Evolutionary conservation across 1,284 basidiomycete species (phyloP).

Genomic region (Microbotryum intermedium): DNA sequence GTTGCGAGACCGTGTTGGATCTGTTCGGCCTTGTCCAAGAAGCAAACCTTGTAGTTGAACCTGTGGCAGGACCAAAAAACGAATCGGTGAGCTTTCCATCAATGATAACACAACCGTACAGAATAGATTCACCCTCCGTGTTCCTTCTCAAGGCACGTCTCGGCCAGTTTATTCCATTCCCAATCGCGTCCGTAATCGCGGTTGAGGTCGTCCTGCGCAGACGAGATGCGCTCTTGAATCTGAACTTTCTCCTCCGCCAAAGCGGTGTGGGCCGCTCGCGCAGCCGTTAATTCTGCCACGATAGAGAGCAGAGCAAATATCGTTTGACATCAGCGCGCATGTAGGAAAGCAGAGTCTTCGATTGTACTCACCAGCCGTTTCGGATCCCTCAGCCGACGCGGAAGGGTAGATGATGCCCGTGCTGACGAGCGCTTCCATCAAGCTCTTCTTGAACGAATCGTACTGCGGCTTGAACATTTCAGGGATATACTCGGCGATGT

Average conservation of each 20-base stretch:
- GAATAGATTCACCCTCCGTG: constrained; percentile 69
- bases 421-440: constrained; percentile 57
- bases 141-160: constrained; percentile 68
- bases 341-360: not conserved
- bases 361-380: constrained; percentile 4
- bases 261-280: constrained; percentile 49
- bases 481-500: constrained; percentile 76
- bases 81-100: not conserved
- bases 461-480: constrained; percentile 69
- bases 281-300: constrained; percentile 34
- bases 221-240: constrained; percentile 48
- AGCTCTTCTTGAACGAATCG: constrained; percentile 56
- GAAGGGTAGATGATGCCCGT: constrained; percentile 52
- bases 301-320: not conserved
- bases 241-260: constrained; percentile 47
- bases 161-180: constrained; percentile 93
- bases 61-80: constrained; percentile 47
- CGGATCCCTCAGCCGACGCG: constrained; percentile 1
- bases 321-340: not conserved
- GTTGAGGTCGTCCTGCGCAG: constrained; percentile 46
- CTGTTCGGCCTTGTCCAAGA: constrained; percentile 80
- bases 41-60: constrained; percentile 94
- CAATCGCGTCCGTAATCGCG: constrained; percentile 70
- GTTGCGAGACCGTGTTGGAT: constrained; percentile 52
- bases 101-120: not conserved